A percentile compares a stretch with the other conserved stretches of the same genome.
phyloP scores from a whole-genome alignment of 2,329 filamentous ascomycete species.

The Didymella sp. region DNA sequence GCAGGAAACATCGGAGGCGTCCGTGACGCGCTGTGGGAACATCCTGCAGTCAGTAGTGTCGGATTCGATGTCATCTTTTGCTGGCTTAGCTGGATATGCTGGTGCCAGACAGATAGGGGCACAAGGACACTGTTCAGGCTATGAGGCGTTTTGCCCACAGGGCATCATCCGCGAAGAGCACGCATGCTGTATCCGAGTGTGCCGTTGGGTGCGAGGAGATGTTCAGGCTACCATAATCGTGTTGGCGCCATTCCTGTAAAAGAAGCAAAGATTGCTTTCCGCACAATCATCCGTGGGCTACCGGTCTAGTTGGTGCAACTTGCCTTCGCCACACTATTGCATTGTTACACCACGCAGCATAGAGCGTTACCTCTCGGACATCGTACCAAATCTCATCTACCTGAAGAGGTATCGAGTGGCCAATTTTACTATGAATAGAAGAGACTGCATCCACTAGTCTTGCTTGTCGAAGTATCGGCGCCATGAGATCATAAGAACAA shows the following conservation, averaged over 20 bases:
- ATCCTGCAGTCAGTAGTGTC: conserved; percentile 47
- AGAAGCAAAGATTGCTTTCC: not conserved
- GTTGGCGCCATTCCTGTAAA: not conserved
- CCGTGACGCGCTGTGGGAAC: conserved; percentile 36
- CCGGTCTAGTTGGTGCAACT: not conserved
- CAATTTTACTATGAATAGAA: not conserved
- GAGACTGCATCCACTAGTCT: not conserved
- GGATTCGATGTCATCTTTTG: conserved; percentile 48
- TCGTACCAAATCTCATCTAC: not conserved
- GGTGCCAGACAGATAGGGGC: conserved; percentile 31
- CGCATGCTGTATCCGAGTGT: not conserved
- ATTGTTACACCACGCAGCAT: not conserved
- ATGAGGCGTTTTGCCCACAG: not conserved
- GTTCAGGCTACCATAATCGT: not conserved
- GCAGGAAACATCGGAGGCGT: conserved; percentile 32
- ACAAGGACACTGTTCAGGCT: not conserved
- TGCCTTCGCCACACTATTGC: not conserved
- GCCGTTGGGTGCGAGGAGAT: not conserved
- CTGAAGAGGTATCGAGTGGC: too few relatives aligned
- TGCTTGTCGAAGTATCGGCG: not conserved
- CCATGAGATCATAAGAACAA: not conserved
- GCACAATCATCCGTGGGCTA: not conserved
- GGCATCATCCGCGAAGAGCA: not conserved
- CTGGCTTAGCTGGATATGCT: conserved; percentile 46
- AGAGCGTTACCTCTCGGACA: not conserved